These are phyloP conservation scores for Malania oleifera DNA, from an alignment of 164 flowering plant genomes.

Conservation along the genomic window DNA sequence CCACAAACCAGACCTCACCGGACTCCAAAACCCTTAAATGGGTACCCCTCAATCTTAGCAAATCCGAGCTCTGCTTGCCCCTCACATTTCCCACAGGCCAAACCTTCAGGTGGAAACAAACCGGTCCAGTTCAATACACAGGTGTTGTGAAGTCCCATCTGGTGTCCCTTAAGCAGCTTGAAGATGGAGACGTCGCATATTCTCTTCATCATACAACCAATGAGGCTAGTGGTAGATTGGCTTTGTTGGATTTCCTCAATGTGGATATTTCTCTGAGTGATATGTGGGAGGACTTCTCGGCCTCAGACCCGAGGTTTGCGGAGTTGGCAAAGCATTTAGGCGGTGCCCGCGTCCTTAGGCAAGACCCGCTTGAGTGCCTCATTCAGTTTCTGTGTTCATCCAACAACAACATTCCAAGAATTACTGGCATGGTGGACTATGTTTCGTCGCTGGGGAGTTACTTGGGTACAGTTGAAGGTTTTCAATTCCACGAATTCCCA, in stretches of 20 bases:
- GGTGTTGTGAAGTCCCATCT: slow-evolving; percentile 77
- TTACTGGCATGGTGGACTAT: slow-evolving; percentile 78
- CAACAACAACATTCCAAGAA: slow-evolving; percentile 81
- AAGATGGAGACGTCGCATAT: slow-evolving; percentile 45
- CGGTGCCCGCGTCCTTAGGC: slow-evolving; percentile 89
- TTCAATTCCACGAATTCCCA: slow-evolving; percentile 73
- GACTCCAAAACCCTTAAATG: slow-evolving; percentile 30
- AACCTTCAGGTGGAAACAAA: slow-evolving; percentile 87
- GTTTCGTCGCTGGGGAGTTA: slow-evolving; percentile 55
- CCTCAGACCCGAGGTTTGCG: slow-evolving; percentile 57
- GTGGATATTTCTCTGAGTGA: slow-evolving; percentile 48
- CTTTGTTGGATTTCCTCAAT: slow-evolving; percentile 67
- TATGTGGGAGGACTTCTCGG: slow-evolving; percentile 65
- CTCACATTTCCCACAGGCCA: slow-evolving; percentile 98
- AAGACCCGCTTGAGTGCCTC: slow-evolving; percentile 88
- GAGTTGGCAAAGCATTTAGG: slow-evolving; percentile 52
- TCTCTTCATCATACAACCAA: slow-evolving; percentile 31
- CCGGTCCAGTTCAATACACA: slow-evolving; percentile 61
- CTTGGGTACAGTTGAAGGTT: slow-evolving; percentile 66
- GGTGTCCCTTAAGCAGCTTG: slow-evolving; percentile 68
- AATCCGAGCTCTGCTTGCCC: slow-evolving; percentile 72
- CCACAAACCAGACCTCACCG: not conserved
- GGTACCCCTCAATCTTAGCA: slow-evolving; percentile 57
- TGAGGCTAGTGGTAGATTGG: slow-evolving; percentile 27
- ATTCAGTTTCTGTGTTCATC: slow-evolving; percentile 86